Evolutionary conservation across 2,329 filamentous ascomycete genomes (phyloP).

Genomic region (Trichoderma oligosporum): DNA sequence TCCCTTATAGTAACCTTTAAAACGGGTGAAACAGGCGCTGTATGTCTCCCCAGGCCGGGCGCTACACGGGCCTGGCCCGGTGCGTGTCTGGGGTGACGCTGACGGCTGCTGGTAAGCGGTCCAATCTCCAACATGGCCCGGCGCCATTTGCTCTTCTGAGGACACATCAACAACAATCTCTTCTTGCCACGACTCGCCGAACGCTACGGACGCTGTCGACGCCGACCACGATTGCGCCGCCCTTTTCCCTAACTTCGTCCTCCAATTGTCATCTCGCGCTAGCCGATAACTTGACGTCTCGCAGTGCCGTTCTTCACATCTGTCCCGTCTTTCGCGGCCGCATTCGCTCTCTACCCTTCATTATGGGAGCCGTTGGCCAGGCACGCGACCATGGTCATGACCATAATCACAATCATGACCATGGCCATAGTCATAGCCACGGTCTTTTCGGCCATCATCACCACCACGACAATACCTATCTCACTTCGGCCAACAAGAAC

Average conservation of each 20-base stretch:
- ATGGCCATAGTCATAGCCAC: conserved; percentile 39
- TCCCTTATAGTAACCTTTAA: too few species aligned
- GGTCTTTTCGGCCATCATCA: conserved; percentile 51
- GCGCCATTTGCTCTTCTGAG: conserved; percentile 3
- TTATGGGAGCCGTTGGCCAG: conserved; percentile 34
- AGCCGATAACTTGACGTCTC: conserved; percentile 12
- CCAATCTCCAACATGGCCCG: background rate
- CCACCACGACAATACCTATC: conserved; percentile 87
- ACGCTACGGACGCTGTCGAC: conserved; percentile 14
- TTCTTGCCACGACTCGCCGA: background rate
- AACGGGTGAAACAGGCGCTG: conserved; percentile 9
- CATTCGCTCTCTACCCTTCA: conserved; percentile 24
- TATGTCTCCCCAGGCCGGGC: conserved; percentile 24
- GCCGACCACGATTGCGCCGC: conserved; percentile 4
- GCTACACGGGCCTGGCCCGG: conserved; percentile 31
- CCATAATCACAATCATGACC: conserved; percentile 75
- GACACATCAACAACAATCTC: conserved; percentile 23
- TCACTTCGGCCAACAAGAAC: conserved; percentile 80
- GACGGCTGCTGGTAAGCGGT: conserved; percentile 13
- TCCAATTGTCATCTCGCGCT: conserved; percentile 18
- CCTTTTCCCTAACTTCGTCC: conserved; percentile 14
- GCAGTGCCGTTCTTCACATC: conserved; percentile 23
- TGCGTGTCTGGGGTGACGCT: conserved; percentile 28
- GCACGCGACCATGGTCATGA: conserved; percentile 56
- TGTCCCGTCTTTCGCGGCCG: conserved; percentile 23